Percentiles rank a stretch among this genome's conserved stretches.
Conservation (phyloP, 129 eudicot genomes). For the Tagetes erecta region DNA sequence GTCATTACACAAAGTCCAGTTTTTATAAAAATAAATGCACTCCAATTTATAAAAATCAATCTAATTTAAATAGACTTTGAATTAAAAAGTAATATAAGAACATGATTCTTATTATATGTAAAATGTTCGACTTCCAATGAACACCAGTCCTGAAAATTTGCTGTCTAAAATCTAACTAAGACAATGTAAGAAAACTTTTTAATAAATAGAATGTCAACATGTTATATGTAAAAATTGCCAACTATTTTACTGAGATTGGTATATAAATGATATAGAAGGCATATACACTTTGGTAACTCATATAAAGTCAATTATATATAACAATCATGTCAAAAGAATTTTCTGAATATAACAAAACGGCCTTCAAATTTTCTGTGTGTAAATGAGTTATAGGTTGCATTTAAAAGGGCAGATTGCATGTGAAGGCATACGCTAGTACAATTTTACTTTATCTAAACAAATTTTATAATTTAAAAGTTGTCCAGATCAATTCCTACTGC, state of each 20-base stretch:
- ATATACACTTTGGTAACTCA: not conserved
- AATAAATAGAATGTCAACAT: no score
- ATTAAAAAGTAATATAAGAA: not conserved
- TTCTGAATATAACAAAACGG: not conserved
- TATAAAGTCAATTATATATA: not conserved
- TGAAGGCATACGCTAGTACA: not conserved
- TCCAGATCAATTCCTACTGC: no score
- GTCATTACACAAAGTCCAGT: no score
- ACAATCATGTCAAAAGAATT: not conserved
- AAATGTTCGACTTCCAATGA: not conserved
- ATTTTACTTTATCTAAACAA: not conserved
- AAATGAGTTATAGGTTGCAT: not conserved
- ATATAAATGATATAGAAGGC: not conserved
- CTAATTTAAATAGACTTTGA: no score
- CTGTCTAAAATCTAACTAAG: not conserved
- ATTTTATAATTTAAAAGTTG: not conserved
- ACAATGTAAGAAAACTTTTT: not conserved
- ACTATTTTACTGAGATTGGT: no score
- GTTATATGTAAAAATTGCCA: no score
- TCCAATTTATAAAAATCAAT: no score
- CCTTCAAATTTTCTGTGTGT: not conserved
- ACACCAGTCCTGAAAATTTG: constrained; percentile 1
- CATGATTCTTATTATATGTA: not conserved
- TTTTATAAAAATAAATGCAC: no score
- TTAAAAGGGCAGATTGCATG: not conserved